Evolutionary conservation across 2,329 filamentous ascomycete genomes (phyloP), one percentile per base, ranked within the genome.

Genomic region (Westerdykella aurantiaca): DNA sequence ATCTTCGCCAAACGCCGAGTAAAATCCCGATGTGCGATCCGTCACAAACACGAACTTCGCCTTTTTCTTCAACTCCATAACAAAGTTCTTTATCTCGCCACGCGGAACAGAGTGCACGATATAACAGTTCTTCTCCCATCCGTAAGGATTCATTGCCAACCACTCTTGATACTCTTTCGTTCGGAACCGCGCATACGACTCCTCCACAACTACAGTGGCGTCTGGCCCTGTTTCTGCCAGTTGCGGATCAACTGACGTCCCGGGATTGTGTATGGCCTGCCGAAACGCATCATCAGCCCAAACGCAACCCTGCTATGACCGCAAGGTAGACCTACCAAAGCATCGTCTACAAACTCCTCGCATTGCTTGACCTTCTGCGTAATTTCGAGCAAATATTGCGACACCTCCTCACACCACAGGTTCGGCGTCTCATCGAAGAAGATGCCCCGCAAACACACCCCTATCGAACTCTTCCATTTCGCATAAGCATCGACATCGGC

Each of bases 381-480:
- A 11, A 60, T 46, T 2, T 31, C 33, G 31, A 58, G 54, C 16
- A 63, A 43, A 45, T 58, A 61, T 11, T 12, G 22, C 31, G 55
- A 53, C 11, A 31, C 47, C 12, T 50, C 38, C 7, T 51, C 33
- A 2, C 52, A 47, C 14, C 44, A 60, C 13, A 56, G 13, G 41
- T 60, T 55, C 2, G 73, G 72, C 10, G 71, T 71, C 57, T 77
- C 74, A 49, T 77, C 74, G 34, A 77, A 70, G 55, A 77, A 77
- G 48, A 77, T 73, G 39, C 74, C 74, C 37, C 65, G 61, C 44
- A 77, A 55, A 14, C 63, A 60, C 31, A 76, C 57, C 6, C 58
- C 58, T 7, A 56, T 52, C 43, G 62, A 58, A 33, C 52, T 57
- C 34, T 60, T 58, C 70, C 74, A 76, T 9, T 52, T 60, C 7